Percentiles rank a stretch among this genome's conserved stretches.
Conservation (phyloP, 768 basidiomycete genomes). For the Calocera viscosa region DNA sequence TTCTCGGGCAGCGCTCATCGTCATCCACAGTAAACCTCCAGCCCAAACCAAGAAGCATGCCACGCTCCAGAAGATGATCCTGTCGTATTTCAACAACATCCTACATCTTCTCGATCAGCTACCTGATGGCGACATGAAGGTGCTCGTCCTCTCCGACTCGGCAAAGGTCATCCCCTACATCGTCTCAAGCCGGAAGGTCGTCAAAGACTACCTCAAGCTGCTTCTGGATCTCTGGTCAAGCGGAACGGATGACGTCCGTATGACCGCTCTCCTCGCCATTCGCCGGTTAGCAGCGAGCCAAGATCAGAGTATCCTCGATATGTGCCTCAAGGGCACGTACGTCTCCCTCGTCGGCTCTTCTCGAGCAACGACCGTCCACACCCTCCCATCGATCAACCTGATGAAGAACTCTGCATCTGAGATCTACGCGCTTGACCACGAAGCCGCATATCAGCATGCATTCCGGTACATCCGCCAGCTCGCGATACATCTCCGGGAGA, state of each 20-base stretch:
- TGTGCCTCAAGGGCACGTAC: conserved; percentile 88
- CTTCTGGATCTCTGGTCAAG: conserved; percentile 72
- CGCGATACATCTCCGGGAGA: conserved; percentile 81
- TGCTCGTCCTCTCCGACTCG: conserved; percentile 68
- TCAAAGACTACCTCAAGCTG: conserved; percentile 82
- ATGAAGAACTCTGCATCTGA: conserved; percentile 98
- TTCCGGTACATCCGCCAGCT: conserved; percentile 93
- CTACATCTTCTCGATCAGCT: conserved; percentile 67
- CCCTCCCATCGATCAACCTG: conserved; percentile 79
- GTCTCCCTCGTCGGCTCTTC: conserved; percentile 69
- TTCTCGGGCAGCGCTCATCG: neutral
- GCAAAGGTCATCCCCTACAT: conserved; percentile 85
- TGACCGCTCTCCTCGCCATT: conserved; percentile 76
- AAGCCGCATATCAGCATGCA: conserved; percentile 76
- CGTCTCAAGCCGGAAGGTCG: conserved; percentile 64
- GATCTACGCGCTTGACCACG: conserved; percentile 67
- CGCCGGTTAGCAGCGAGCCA: conserved; percentile 62
- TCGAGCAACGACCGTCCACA: conserved; percentile 75
- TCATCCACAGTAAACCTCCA: conserved; percentile 59
- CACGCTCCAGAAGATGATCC: conserved; percentile 70
- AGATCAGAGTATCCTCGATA: conserved; percentile 70
- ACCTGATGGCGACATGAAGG: conserved; percentile 47
- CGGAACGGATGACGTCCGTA: conserved; percentile 65
- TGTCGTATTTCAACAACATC: conserved; percentile 82
- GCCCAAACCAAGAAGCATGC: conserved; percentile 71